Evolutionary conservation across 225 moss, liverwort and hornwort species (phyloP).

Genomic region (Rhytidiadelphus loreus): DNA sequence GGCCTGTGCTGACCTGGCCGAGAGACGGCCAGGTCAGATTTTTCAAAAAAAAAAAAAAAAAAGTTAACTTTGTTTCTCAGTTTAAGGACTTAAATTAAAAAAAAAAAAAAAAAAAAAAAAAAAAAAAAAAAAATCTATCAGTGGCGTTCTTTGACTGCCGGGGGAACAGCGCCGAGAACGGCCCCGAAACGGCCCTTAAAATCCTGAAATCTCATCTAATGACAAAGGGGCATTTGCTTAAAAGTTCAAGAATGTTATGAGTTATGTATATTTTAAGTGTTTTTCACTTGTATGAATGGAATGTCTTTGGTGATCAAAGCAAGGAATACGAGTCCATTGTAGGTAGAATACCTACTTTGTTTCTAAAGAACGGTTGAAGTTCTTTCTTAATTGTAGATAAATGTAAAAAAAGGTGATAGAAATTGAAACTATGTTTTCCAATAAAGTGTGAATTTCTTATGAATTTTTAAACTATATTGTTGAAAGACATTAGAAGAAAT

Average conservation of each 20-base stretch:
- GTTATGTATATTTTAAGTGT: fast-evolving
- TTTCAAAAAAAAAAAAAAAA: too few relatives aligned
- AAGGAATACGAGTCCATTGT: neutral
- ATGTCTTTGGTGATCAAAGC: neutral
- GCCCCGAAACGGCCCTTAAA: too few relatives aligned
- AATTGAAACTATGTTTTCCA: neutral
- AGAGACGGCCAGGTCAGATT: too few relatives aligned
- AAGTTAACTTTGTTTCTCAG: too few relatives aligned
- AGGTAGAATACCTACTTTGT: neutral
- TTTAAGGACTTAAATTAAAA: too few relatives aligned
- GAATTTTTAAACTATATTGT: neutral
- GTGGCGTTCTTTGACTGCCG: too few relatives aligned
- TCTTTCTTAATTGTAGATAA: neutral
- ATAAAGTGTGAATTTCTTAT: neutral
- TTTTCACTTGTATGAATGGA: neutral
- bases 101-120: too few relatives aligned
- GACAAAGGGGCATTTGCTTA: neutral
- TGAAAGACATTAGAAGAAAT: too few relatives aligned
- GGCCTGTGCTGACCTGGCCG: too few relatives aligned
- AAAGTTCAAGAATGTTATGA: neutral
- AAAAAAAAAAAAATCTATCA: too few relatives aligned
- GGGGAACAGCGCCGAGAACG: too few relatives aligned
- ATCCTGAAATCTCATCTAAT: too few relatives aligned
- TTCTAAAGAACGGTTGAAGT: neutral
- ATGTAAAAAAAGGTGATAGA: neutral